phyloP scores from a whole-genome alignment of 306 rosid genomes.

The Erythrophleum fordii region DNA sequence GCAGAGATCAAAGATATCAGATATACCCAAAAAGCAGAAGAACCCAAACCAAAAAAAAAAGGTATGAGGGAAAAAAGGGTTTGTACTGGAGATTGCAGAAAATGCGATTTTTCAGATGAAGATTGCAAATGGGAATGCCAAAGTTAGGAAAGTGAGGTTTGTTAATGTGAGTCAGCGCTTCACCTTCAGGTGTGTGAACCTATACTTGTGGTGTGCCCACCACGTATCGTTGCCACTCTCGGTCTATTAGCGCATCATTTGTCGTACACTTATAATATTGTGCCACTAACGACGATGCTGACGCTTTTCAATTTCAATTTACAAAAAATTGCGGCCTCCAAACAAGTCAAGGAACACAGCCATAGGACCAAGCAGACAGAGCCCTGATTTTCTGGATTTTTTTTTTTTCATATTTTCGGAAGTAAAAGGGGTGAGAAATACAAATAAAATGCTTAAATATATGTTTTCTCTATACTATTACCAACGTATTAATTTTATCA shows the following conservation, averaged over 20 bases:
- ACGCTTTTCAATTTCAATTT: not conserved
- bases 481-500: too few relatives aligned
- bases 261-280: not conserved
- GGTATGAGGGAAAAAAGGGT: not conserved
- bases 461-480: too few relatives aligned
- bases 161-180: conserved; percentile 21
- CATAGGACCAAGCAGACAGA: not conserved
- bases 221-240: conserved; percentile 51
- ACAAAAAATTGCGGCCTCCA: not conserved
- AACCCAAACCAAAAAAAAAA: not conserved
- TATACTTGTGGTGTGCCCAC: conserved; percentile 63
- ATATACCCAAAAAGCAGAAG: not conserved
- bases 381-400: not conserved
- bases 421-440: too few relatives aligned
- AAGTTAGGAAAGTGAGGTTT: conserved; percentile 29
- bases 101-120: not conserved
- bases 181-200: conserved; percentile 34
- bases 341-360: not conserved
- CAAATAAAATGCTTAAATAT: too few relatives aligned
- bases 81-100: conserved; percentile 10
- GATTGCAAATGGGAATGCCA: not conserved
- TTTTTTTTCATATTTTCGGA: not conserved
- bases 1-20: not conserved
- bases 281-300: not conserved
- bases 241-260: conserved; percentile 22